Evolutionary conservation across 2,329 filamentous ascomycete species (phyloP).

Genomic region (Zasmidium cellare): DNA sequence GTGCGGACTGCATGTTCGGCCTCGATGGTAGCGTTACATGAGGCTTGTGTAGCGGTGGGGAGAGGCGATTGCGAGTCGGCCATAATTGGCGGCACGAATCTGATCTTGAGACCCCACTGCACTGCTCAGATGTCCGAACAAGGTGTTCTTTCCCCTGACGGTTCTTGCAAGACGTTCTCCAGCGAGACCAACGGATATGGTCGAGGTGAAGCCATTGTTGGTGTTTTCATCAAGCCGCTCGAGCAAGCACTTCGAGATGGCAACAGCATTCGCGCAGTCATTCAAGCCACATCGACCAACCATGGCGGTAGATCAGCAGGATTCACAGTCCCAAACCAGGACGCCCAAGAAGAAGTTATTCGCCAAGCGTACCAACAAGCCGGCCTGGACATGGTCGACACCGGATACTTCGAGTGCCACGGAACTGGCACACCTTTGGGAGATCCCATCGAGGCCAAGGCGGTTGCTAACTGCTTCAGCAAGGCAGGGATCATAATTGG

Average conservation of each 20-base stretch:
- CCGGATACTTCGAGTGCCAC: conserved; percentile 7
- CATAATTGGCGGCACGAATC: conserved; percentile 20
- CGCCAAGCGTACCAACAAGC: conserved; percentile 13
- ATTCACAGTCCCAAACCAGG: conserved; percentile 14
- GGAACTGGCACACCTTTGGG: conserved; percentile 10
- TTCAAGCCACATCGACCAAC: conserved; percentile 34
- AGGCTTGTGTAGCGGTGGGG: conserved; percentile 20
- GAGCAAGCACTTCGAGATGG: conserved; percentile 15
- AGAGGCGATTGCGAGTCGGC: conserved; percentile 16
- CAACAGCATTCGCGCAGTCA: conserved; percentile 34
- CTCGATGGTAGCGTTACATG: conserved; percentile 3
- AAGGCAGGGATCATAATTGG: background rate
- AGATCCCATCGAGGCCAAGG: conserved; percentile 7
- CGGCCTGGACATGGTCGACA: conserved; percentile 8
- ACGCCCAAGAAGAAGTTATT: conserved; percentile 14
- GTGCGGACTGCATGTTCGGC: conserved; percentile 29
- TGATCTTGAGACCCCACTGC: conserved; percentile 24
- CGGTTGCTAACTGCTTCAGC: background rate
- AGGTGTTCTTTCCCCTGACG: conserved; percentile 33
- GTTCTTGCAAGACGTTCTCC: conserved; percentile 31
- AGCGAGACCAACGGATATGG: conserved; percentile 50
- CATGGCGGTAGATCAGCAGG: conserved; percentile 17
- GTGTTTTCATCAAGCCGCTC: conserved; percentile 19
- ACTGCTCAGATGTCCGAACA: too few relatives aligned
- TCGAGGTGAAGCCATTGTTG: conserved; percentile 55